phyloP scores from a whole-genome alignment of 1,284 basidiomycete species.

The Schizopora paradoxa region DNA sequence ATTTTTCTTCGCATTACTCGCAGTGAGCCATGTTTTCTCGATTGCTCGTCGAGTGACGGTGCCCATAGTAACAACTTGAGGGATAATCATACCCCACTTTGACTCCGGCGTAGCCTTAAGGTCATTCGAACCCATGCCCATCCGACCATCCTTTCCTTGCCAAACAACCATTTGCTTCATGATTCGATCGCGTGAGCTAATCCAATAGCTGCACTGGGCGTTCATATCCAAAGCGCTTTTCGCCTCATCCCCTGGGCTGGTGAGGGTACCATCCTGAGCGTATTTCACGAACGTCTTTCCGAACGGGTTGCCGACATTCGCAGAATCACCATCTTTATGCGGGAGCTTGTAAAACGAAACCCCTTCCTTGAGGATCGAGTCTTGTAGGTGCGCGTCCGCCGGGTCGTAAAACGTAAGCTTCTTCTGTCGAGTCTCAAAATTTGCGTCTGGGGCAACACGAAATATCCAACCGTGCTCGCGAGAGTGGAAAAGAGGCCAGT shows the following conservation, averaged over 20 bases:
- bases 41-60: constrained; percentile 97
- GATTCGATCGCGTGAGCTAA: constrained; percentile 89
- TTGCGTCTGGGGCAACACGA: constrained; percentile 50
- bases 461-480: constrained; percentile 91
- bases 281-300: constrained; percentile 87
- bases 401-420: constrained; percentile 55
- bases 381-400: constrained; percentile 52
- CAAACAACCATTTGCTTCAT: constrained; percentile 93
- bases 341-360: constrained; percentile 87
- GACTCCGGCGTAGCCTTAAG: constrained; percentile 29
- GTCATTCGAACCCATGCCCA: constrained; percentile 39
- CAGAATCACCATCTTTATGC: constrained; percentile 91
- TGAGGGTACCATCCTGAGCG: constrained; percentile 81
- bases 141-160: constrained; percentile 46
- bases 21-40: constrained; percentile 98
- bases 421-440: constrained; percentile 36
- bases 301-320: constrained; percentile 92
- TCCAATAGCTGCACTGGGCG: constrained; percentile 97
- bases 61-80: constrained; percentile 97
- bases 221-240: constrained; percentile 88
- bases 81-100: constrained; percentile 88
- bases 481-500: constrained; percentile 82
- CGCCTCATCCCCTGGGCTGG: constrained; percentile 74
- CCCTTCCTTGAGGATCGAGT: constrained; percentile 38
- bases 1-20: constrained; percentile 96